Percentiles rank a stretch among this genome's conserved stretches.
Evolutionary conservation across 768 basidiomycete genomes (phyloP).

Genomic region (Phaffia australis): DNA sequence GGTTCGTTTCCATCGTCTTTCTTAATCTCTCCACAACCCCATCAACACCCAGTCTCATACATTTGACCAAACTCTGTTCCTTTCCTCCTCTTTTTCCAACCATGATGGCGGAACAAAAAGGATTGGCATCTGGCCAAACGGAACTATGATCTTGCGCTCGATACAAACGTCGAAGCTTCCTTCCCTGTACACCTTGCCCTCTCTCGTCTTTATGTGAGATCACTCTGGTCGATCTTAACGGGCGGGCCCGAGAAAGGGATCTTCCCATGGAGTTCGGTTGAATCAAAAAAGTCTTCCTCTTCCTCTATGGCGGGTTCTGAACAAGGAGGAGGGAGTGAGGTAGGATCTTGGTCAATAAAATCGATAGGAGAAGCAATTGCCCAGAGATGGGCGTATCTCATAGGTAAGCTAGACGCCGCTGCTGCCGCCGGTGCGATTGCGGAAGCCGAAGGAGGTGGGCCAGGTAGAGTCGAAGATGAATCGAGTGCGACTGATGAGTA

Average conservation of each 20-base stretch:
- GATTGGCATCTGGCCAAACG: conserved; percentile 96
- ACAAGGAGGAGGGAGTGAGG: background rate
- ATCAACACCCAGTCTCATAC: background rate
- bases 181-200: conserved; percentile 76
- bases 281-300: background rate
- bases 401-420: too few relatives aligned
- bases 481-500: background rate
- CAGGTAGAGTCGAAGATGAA: background rate
- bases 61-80: background rate
- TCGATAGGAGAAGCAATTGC: conserved; percentile 13
- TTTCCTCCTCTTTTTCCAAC: background rate
- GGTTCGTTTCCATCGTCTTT: conserved; percentile 41
- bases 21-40: too few relatives aligned
- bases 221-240: conserved; percentile 68
- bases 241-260: conserved; percentile 37
- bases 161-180: conserved; percentile 79
- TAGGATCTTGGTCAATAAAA: conserved; percentile 3
- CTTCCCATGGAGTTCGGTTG: conserved; percentile 6
- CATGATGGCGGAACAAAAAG: conserved; percentile 38
- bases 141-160: conserved; percentile 80
- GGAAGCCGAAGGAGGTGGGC: background rate
- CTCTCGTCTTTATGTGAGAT: conserved; percentile 66
- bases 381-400: conserved; percentile 1
- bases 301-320: background rate
- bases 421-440: background rate